Evolutionary conservation across 2,329 filamentous ascomycete genomes (phyloP).

Genomic region (Penicillium sp.): DNA sequence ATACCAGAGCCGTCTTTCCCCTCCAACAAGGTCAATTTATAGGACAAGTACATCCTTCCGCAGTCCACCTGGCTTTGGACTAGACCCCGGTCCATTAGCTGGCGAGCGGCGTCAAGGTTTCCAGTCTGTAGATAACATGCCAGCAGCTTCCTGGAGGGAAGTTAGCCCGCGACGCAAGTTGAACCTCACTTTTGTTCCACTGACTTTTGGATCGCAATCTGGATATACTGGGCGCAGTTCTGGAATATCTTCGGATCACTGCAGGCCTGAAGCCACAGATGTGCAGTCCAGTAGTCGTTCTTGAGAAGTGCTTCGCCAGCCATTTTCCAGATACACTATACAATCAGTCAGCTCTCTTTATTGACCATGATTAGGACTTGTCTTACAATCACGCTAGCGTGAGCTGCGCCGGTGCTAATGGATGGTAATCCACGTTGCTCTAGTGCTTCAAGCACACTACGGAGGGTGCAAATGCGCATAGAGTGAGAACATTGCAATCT

Average conservation of each 20-base stretch:
- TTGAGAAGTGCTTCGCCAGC: slow-evolving; percentile 60
- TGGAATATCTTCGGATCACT: slow-evolving; percentile 63
- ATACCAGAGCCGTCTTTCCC: not conserved
- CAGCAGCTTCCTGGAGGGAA: slow-evolving; percentile 64
- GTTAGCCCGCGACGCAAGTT: not conserved
- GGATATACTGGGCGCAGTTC: slow-evolving; percentile 63
- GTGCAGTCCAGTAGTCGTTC: slow-evolving; percentile 54
- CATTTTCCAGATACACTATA: slow-evolving; percentile 75
- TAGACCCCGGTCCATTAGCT: not conserved
- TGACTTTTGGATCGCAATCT: slow-evolving; percentile 66
- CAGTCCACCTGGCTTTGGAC: not conserved
- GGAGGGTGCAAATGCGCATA: slow-evolving; percentile 37
- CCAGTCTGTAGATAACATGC: slow-evolving; percentile 58
- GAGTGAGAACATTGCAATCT: slow-evolving; percentile 51
- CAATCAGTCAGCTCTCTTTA: not conserved
- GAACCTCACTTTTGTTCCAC: not conserved
- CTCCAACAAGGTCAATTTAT: not conserved
- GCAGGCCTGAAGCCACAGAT: slow-evolving; percentile 70
- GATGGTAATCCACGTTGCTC: slow-evolving; percentile 45
- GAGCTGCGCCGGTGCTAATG: slow-evolving; percentile 61
- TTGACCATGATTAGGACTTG: not conserved
- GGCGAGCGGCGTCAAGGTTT: not conserved
- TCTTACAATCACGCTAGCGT: slow-evolving; percentile 44
- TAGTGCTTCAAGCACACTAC: slow-evolving; percentile 32
- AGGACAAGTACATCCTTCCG: slow-evolving; percentile 2